Base-by-base conservation (phyloP, 768 basidiomycete species). In the Mycena maculata region DNA sequence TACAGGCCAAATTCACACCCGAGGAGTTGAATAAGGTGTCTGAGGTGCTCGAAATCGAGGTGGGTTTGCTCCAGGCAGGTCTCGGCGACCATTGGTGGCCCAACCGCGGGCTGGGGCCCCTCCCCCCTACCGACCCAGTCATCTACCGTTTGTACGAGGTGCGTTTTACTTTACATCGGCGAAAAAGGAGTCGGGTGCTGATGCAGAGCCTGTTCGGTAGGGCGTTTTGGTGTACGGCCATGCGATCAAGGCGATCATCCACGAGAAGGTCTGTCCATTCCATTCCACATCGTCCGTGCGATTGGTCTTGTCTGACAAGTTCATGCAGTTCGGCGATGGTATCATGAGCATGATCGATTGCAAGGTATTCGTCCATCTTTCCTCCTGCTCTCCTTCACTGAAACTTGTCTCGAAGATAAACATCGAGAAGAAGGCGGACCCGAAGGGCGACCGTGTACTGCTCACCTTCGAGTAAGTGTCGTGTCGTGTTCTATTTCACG, bases 321-420 rank as follows among this genome's bases (percentile, higher is more conserved):
- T 28, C 22, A 25, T 63, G 3, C 69, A 92, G 91, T 94, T 93
- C 68, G 93, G 93, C 7, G 93, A 94, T 72, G 92, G 93, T 6
- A 94, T 94, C 66, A 93, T 94, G 92, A 92, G 90, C 22, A 92
- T 94, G 91, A 93, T 94, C 63, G 92, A 94, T 76, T 94, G 92
- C 78, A 89, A 86, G 70, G 84, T 64, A 18, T 4, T 62, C 38
- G 7, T 52, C 20, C 30, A 11, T 9, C 36, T 47, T 25, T 27
- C 31, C 8, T 60, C 36, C 8, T 27, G 9, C 15, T n/a, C 15
- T n/a, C 1, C n/a, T 52, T 13, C 18, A 30, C 23, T 11, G n/a
- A 33, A 47, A 16, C 18, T 10, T 4, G 31, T 30, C 50, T 5
- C 23, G 39, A 23, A 71, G 69, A 57, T 94, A 66, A 83, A 82